Evolutionary conservation across 352 stramenopile species (phyloP), one percentile per base, ranked within the genome.

Genomic region (Pythium sp.): DNA sequence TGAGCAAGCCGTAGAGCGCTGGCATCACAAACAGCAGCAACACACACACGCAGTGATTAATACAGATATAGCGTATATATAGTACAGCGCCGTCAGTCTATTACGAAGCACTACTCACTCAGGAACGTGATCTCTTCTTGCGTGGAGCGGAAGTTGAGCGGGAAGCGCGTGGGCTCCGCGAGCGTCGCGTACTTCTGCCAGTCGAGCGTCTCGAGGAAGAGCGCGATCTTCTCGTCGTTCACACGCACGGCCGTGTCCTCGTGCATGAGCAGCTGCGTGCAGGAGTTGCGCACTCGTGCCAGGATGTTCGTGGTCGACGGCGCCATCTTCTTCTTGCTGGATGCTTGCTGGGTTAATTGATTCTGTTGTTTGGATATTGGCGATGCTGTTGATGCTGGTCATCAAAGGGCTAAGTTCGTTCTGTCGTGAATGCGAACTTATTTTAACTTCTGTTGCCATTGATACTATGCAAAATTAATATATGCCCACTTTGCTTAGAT

Each of bases 91-190:
- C 41, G 1, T 49, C 41, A 3, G 9, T 15, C 36, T 43, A 43
- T 43, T 9, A 15, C 11, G 36, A 43, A 38, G 9, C 32, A 38
- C 32, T 11, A 77, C 84, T 51, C 58, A 92, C 86, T 87, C 26
- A 94, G 68, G 62, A 94, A 94, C 65, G 90, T 89, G 67, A 92
- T 67, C 72, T 94, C 86, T 58, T 94, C 86, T 56, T 87, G 71
- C 64, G 83, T 65, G 58, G 82, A 89, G 57, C 75, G 74, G 58
- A 94, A 94, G 72, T 87, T 89, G 62, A 94, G 83, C 32, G 86
- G 86, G 72, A 92, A 94, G 28, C 77, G 84, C 71, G 79, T 72
- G 32, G 77, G 75, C 63, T 73, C 73, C 12, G 73, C 69, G 9
- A 92, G 72, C 59, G 80, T 58, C 49, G 72, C 67, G 63, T 83